Base-by-base conservation (phyloP, 2,329 filamentous ascomycete species). In the Colletotrichum salicis region DNA sequence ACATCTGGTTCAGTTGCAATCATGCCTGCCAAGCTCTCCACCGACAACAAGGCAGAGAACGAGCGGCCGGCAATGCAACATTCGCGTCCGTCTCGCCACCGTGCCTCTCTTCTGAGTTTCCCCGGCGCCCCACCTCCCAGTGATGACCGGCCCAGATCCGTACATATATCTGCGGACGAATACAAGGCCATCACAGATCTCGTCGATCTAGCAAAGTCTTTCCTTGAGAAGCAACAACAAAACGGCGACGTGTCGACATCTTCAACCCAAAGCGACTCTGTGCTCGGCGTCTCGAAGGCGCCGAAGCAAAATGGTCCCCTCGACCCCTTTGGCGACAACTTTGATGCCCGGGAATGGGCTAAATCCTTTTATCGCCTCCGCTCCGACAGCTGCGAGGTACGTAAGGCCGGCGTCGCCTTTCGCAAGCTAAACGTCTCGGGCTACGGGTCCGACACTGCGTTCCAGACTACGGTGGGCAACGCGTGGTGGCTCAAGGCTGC, bases 261-360 rank as follows among this genome's bases (percentile, higher is more conserved):
- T 13, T 37, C 51, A 22, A 41, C 15, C 22, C 56, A 61, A 52
- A 13, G 41, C 35, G 63, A 13, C 13, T 52, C 64, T 24, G 37
- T 41, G 13, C 48, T 57, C 5, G 57, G 62, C 57, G 22, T 37
- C 19, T 62, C 57, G 2, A 63, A 68, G 58, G 19, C 69, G 19
- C 69, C 69, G 4, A 45, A 61, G 51, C 27, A 57, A 33, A 41
- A 63, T 15, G 64, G 64, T 7, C 64, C 82, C 0, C 80, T 89
- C 22, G 86, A 89, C 74, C 87, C 87, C 22, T 80, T 80, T 56
- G 82, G 83, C 64, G 80, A 80, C 24, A 84, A 86, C 29, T 90
- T 90, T 79, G 85, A 82, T 71, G 83, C 85, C 33, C 81, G 83
- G 29, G 80, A 82, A 7, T 82, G 80, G 80, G 79, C 80, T 1